Evolutionary conservation across 176 grass and related monocot genomes (phyloP).

Genomic region (Melocanna baccifera): DNA sequence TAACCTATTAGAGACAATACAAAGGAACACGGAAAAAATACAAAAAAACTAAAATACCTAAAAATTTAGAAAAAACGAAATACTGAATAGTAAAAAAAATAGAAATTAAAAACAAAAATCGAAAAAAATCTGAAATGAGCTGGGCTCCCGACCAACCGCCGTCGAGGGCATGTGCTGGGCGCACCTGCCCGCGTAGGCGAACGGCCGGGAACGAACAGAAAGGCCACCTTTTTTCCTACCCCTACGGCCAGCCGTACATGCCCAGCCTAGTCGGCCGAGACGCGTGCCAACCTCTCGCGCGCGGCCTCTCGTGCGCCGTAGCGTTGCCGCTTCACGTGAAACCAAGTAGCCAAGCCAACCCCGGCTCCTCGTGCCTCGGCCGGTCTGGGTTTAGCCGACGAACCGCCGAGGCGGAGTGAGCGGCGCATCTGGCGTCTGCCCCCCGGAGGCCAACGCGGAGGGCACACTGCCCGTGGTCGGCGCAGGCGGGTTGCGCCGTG

Average conservation of each 20-base stretch:
- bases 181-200: no score
- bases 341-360: not conserved
- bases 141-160: constrained; percentile 24
- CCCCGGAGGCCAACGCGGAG: not conserved
- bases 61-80: no score
- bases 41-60: no score
- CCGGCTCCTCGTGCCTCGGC: not conserved
- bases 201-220: no score
- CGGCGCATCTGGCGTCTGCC: not conserved
- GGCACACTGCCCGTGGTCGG: not conserved
- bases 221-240: no score
- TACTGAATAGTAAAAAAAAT: no score
- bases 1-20: no score
- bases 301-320: not conserved
- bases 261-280: not conserved
- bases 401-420: no score
- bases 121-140: no score
- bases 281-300: not conserved
- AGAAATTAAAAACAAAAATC: no score
- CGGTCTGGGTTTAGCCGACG: not conserved
- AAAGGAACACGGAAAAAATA: no score
- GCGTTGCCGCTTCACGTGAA: not conserved
- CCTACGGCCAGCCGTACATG: no score
- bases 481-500: not conserved
- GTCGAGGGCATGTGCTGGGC: not conserved